phyloP scores from a whole-genome alignment of 208 protist species.

The Trypanosoma avium region DNA sequence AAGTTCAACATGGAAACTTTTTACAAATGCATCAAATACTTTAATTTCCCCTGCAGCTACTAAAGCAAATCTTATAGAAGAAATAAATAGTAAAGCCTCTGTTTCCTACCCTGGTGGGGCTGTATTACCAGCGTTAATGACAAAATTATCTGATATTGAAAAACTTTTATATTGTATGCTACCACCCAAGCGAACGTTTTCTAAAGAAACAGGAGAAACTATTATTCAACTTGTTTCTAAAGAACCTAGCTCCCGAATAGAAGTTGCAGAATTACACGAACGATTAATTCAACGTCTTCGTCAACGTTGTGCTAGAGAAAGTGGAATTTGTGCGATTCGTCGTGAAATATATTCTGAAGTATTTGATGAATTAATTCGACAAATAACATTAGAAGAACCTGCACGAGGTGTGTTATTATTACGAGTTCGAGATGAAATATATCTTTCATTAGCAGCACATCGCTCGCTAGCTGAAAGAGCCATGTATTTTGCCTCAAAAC shows the following conservation, averaged over 20 bases:
- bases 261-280: slow-evolving; percentile 87
- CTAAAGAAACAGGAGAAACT: slow-evolving; percentile 23
- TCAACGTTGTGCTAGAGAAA: slow-evolving; percentile 92
- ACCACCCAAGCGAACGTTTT: slow-evolving; percentile 30
- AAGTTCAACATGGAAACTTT: neutral
- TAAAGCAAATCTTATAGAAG: neutral
- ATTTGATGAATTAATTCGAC: slow-evolving; percentile 97
- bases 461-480: slow-evolving; percentile 43
- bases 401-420: slow-evolving; percentile 97
- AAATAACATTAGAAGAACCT: slow-evolving; percentile 97
- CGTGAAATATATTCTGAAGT: slow-evolving; percentile 96
- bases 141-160: slow-evolving; percentile 33
- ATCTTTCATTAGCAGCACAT: slow-evolving; percentile 57
- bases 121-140: slow-evolving; percentile 45
- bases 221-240: slow-evolving; percentile 60
- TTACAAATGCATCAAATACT: neutral
- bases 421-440: slow-evolving; percentile 95
- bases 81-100: neutral
- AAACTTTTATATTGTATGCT: slow-evolving; percentile 59
- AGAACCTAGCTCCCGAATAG: slow-evolving; percentile 53
- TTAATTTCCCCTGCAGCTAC: neutral
- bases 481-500: slow-evolving; percentile 87
- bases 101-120: slow-evolving; percentile 13
- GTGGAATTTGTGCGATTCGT: slow-evolving; percentile 96
- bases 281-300: slow-evolving; percentile 88